phyloP scores from a whole-genome alignment of 1,284 basidiomycete species.

The Austroboletus olivaceoglutinosus region DNA sequence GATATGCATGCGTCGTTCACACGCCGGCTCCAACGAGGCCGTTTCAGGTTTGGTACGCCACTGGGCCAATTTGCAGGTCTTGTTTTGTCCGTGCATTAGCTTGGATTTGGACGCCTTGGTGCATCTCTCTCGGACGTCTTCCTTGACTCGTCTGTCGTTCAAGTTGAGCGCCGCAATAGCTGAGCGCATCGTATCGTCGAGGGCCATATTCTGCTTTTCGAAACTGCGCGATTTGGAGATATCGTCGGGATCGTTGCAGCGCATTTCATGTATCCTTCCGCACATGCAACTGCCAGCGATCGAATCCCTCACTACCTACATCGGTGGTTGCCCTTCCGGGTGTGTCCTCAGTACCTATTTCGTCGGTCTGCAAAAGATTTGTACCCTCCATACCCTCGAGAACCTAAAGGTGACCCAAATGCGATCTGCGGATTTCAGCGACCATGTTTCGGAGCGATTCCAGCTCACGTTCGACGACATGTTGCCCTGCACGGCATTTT shows the following conservation, averaged over 20 bases:
- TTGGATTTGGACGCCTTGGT: conserved; percentile 12
- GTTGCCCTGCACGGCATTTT: conserved; percentile 14
- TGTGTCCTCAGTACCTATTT: conserved; percentile 8
- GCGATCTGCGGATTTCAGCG: conserved; percentile 3
- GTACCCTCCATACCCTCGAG: conserved; percentile 5
- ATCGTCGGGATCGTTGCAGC: conserved; percentile 7
- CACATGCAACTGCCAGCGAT: conserved; percentile 11
- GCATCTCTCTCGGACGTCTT: conserved; percentile 16
- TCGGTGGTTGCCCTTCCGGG: conserved; percentile 17
- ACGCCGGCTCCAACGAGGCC: conserved; percentile 6
- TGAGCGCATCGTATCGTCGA: conserved; percentile 4
- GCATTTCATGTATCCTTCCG: conserved; percentile 7
- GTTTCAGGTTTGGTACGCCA: conserved; percentile 12
- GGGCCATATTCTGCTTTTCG: conserved; percentile 7
- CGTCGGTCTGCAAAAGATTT: conserved; percentile 7
- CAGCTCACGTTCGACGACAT: conserved; percentile 18
- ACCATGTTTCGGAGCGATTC: background rate
- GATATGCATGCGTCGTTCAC: conserved; percentile 12
- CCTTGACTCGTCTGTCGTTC: conserved; percentile 15
- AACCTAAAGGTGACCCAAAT: conserved; percentile 11
- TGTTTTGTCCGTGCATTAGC: conserved; percentile 14
- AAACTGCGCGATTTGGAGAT: conserved; percentile 14
- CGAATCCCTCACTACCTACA: conserved; percentile 8
- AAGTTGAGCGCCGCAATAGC: background rate
- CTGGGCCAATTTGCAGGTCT: conserved; percentile 18